A percentile compares a stretch with the other conserved stretches of the same genome.
phyloP scores from a whole-genome alignment of 129 eudicot species.

The Tanacetum coccineum region DNA sequence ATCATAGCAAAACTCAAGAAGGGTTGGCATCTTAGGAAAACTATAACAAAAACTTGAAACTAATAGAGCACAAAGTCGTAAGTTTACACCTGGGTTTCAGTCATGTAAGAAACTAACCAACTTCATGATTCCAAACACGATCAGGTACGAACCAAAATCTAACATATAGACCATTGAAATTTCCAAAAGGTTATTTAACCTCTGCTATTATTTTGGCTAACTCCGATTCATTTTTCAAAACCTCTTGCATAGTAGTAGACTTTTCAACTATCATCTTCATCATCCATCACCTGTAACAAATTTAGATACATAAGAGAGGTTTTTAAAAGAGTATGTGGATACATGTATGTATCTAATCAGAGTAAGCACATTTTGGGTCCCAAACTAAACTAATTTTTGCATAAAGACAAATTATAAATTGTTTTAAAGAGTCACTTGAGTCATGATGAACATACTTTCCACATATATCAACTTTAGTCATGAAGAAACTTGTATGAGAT shows the following conservation, averaged over 20 bases:
- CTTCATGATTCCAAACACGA: slow-evolving; percentile 90
- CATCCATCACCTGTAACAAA: slow-evolving; percentile 84
- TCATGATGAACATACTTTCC: slow-evolving; percentile 2
- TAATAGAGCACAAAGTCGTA: slow-evolving; percentile 11
- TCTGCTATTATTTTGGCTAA: slow-evolving; percentile 66
- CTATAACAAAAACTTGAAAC: not conserved
- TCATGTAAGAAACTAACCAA: slow-evolving; percentile 82
- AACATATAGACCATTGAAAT: slow-evolving; percentile 12
- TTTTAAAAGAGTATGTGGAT: slow-evolving; percentile 2
- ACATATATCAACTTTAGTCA: not conserved
- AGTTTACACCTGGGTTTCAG: slow-evolving; percentile 53
- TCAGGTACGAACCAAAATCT: slow-evolving; percentile 46
- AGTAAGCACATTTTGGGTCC: not conserved
- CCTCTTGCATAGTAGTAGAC: slow-evolving; percentile 56
- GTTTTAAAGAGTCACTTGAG: not conserved
- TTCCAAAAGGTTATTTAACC: slow-evolving; percentile 40
- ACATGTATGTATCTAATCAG: not conserved
- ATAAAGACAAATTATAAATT: not conserved
- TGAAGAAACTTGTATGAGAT: no score
- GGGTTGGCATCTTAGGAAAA: not conserved
- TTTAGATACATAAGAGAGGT: slow-evolving; percentile 19
- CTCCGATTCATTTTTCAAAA: slow-evolving; percentile 67
- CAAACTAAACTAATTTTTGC: not conserved
- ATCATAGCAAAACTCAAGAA: not conserved
- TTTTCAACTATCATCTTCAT: slow-evolving; percentile 31